Evolutionary conservation across 208 protist genomes (phyloP), one percentile per base, ranked within the genome.

Genomic region (Trypanosoma conorhini): DNA sequence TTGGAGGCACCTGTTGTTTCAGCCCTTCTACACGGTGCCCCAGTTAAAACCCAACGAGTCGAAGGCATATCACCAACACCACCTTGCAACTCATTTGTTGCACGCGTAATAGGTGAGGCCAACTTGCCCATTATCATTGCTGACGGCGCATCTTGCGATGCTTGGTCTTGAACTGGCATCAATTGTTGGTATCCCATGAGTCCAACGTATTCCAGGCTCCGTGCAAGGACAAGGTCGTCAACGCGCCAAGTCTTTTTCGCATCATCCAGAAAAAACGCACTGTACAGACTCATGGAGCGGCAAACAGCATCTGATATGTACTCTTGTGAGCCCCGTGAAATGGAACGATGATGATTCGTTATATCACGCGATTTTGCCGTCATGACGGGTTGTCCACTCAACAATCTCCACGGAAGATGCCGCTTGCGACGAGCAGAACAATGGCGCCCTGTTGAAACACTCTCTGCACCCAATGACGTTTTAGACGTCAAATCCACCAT

Each of bases 101-200:
- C 60, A 44, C 31, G 38, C 40, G 26, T 62, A 67, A 62, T 67
- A 52, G 66, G 79, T 22, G 72, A 77, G 51, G 56, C 54, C 52
- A 67, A 46, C 33, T 60, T 62, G 67, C 50, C 51, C 52, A 56
- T 57, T 59, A 42, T 12, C n/a, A 38, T 19, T 59, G 19, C 35
- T 51, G 33, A 35, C 19, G 48, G 10, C 21, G 22, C 44, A 42
- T 50, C 38, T 21, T 60, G 48, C 56, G 22, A 59, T 19, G 57
- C 28, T 54, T 76, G 77, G 33, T 28, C 8, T 22, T 33, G 8
- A 55, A 71, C 62, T 1, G 70, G 68, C 28, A 46, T 58, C 48
- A 83, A 81, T 61, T 86, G 77, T 55, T 82, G 63, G 70, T 94
- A 94, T 35, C 82, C 85, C 80, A 92, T 86, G 15, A 95, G 70